Evolutionary conservation across 345 rosid genomes (phyloP).

Genomic region (Sonneratia alba): DNA sequence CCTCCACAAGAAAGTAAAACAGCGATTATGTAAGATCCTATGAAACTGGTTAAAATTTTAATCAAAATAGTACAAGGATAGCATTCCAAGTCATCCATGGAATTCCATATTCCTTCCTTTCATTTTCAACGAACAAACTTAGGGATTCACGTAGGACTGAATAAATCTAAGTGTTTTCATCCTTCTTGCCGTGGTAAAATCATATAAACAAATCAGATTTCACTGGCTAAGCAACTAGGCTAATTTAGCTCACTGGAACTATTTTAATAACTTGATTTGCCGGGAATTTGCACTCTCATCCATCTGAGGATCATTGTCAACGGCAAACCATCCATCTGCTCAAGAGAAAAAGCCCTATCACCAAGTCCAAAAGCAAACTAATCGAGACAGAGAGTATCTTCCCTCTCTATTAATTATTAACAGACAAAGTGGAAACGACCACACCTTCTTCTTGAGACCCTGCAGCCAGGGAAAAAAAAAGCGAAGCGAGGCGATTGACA

Average conservation of each 20-base stretch:
- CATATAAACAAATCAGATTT: not conserved
- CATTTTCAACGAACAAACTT: not conserved
- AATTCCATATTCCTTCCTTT: not conserved
- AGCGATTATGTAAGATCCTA: not conserved
- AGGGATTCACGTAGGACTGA: not conserved
- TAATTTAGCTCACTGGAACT: not conserved
- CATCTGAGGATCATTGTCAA: not conserved
- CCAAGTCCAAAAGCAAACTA: not conserved
- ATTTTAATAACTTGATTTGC: not conserved
- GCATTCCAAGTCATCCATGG: too few relatives aligned
- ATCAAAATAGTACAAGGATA: too few relatives aligned
- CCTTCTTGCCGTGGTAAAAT: not conserved
- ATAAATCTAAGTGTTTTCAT: not conserved
- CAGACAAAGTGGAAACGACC: not conserved
- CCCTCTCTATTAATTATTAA: not conserved
- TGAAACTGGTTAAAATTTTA: too few relatives aligned
- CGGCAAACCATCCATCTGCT: too few relatives aligned
- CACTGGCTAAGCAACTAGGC: not conserved
- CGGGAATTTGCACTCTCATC: not conserved
- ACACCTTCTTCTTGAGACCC: constrained; percentile 90
- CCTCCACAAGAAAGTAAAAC: not conserved
- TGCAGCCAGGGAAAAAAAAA: constrained; percentile 69
- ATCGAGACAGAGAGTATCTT: not conserved
- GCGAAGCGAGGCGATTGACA: constrained; percentile 58
- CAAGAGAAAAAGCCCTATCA: too few relatives aligned